These are phyloP conservation scores for Naegleria gruberi DNA, from an alignment of 208 protist species.

Conservation along the genomic window DNA sequence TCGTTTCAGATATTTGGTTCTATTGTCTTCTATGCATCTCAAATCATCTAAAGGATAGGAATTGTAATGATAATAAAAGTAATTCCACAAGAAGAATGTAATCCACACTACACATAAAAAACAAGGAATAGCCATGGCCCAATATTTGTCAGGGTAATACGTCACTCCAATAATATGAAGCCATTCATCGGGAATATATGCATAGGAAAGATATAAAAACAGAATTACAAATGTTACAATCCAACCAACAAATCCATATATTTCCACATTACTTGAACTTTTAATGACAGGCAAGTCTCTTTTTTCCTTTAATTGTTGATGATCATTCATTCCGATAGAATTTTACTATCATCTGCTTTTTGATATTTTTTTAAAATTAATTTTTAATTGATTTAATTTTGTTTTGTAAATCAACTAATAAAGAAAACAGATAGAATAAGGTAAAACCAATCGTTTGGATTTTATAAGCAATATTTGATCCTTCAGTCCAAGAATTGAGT, in stretches of 20 bases:
- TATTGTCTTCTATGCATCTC: background rate
- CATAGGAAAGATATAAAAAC: constrained; percentile 63
- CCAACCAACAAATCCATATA: constrained; percentile 72
- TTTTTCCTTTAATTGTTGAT: no score
- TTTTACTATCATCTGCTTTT: no score
- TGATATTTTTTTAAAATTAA: no score
- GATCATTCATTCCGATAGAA: no score
- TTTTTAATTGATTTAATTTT: no score
- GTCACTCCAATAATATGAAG: constrained; percentile 57
- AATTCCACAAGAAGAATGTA: background rate
- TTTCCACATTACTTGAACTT: background rate
- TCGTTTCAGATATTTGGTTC: background rate
- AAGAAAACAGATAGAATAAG: no score
- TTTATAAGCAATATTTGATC: no score
- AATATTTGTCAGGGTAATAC: constrained; percentile 80
- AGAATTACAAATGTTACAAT: constrained; percentile 52
- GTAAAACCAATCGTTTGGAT: no score
- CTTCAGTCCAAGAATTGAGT: no score
- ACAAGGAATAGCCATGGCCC: constrained; percentile 62
- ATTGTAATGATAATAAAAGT: background rate
- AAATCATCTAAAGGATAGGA: background rate
- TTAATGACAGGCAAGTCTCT: no score
- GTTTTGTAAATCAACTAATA: no score
- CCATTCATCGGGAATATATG: constrained; percentile 49
- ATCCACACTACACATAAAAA: background rate